Conservation (phyloP, 2,329 filamentous ascomycete genomes). For the Fusarium nisikadoi region DNA sequence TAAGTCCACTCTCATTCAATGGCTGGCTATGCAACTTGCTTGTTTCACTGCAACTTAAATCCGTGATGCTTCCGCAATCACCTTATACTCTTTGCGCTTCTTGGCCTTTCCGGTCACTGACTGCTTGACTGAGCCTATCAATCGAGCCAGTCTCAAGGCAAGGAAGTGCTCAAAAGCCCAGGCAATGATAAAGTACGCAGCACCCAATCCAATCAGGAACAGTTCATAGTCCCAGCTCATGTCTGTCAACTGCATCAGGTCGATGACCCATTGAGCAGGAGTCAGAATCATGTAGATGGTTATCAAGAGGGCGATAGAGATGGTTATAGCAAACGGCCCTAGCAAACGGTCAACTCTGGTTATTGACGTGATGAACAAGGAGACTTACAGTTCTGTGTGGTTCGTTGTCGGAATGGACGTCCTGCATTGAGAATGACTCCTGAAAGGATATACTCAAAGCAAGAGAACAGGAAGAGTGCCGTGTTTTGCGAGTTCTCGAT, state of each 20-base stretch:
- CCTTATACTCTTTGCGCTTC: constrained; percentile 88
- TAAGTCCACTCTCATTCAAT: neutral
- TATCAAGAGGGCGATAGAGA: constrained; percentile 73
- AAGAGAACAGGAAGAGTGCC: constrained; percentile 86
- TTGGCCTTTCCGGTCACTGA: constrained; percentile 71
- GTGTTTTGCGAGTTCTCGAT: constrained; percentile 95
- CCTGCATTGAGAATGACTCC: constrained; percentile 93
- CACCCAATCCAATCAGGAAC: constrained; percentile 76
- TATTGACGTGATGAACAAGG: fast-evolving
- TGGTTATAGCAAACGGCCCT: constrained; percentile 87
- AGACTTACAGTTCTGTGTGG: constrained; percentile 78
- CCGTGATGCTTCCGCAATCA: constrained; percentile 71
- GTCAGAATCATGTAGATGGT: constrained; percentile 83
- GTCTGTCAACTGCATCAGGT: constrained; percentile 86
- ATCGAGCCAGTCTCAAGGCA: constrained; percentile 74
- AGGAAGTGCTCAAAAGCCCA: constrained; percentile 78
- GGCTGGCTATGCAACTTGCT: neutral
- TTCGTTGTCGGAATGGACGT: constrained; percentile 84
- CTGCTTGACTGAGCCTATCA: constrained; percentile 71
- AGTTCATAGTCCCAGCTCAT: constrained; percentile 78
- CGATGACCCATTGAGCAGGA: constrained; percentile 74
- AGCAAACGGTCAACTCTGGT: constrained; percentile 5
- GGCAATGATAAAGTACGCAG: constrained; percentile 73
- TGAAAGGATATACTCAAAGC: constrained; percentile 93
- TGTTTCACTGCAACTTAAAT: constrained; percentile 2